phyloP scores from a whole-genome alignment of 2,329 filamentous ascomycete species.

The Tolypocladium sp. region DNA sequence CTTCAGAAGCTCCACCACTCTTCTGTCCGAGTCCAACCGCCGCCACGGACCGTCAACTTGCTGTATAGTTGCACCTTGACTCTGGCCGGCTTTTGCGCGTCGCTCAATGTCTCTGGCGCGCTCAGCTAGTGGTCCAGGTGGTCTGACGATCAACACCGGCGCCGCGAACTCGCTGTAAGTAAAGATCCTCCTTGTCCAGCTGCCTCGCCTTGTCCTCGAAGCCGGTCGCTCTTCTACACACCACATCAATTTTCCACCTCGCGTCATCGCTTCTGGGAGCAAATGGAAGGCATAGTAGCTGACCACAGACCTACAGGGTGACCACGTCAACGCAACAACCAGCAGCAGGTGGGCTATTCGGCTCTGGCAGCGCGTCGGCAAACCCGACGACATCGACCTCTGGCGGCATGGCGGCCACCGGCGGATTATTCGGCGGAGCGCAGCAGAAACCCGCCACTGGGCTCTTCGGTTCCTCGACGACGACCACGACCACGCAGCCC shows the following conservation, averaged over 20 bases:
- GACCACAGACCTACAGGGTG: constrained; percentile 9
- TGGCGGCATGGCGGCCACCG: constrained; percentile 24
- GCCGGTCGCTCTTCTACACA: neutral
- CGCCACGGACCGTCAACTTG: neutral
- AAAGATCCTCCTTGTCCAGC: neutral
- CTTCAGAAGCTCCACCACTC: neutral
- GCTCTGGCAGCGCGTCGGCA: constrained; percentile 17
- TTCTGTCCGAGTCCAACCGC: neutral
- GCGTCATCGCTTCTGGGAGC: neutral
- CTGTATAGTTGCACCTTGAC: neutral
- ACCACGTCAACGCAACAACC: constrained; percentile 20
- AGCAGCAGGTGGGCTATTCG: constrained; percentile 26
- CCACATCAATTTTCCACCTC: neutral
- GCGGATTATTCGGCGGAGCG: constrained; percentile 25
- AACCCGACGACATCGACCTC: constrained; percentile 16
- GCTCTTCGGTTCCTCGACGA: constrained; percentile 20
- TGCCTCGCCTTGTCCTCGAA: neutral
- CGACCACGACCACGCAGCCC: constrained; percentile 12
- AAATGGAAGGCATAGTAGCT: neutral
- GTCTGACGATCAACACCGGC: constrained; percentile 55
- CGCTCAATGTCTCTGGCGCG: constrained; percentile 39
- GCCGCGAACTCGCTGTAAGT: constrained; percentile 42
- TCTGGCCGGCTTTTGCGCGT: constrained; percentile 1
- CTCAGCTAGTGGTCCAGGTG: constrained; percentile 50
- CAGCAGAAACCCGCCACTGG: constrained; percentile 16